Evolutionary conservation across 768 basidiomycete genomes (phyloP).

Genomic region (Naganishia kalamii): DNA sequence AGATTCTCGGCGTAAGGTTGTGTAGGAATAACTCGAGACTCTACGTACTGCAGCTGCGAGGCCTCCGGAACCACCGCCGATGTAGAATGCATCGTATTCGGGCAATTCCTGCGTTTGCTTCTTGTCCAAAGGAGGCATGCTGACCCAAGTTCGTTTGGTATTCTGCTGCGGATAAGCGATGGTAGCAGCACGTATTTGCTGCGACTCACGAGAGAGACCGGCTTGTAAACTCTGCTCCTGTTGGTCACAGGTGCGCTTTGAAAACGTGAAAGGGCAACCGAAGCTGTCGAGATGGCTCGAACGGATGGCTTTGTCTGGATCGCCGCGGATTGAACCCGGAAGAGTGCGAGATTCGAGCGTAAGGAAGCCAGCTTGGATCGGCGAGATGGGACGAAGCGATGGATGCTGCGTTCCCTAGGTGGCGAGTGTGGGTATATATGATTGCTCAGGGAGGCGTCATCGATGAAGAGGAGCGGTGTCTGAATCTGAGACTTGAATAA

Average conservation of each 20-base stretch:
- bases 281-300: conserved; percentile 5
- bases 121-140: conserved; percentile 42
- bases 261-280: neutral
- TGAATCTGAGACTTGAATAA: neutral
- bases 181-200: neutral
- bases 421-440: neutral
- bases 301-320: neutral
- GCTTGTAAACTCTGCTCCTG: neutral
- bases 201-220: neutral
- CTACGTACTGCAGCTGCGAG: conserved; percentile 70
- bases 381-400: neutral
- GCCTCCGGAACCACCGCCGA: conserved; percentile 92
- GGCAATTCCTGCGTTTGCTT: conserved; percentile 32
- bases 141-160: conserved; percentile 15
- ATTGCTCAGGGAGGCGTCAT: too few relatives aligned
- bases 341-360: neutral
- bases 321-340: neutral
- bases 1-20: neutral
- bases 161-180: neutral
- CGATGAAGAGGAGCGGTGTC: neutral
- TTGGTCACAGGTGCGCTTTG: neutral
- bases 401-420: neutral
- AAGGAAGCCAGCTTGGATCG: conserved; percentile 17
- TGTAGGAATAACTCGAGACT: neutral
- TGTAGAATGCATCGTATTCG: conserved; percentile 66